These are phyloP conservation scores for Yamadazyma diospyri DNA, from an alignment of 1,139 yeast genomes.

Conservation along the genomic window DNA sequence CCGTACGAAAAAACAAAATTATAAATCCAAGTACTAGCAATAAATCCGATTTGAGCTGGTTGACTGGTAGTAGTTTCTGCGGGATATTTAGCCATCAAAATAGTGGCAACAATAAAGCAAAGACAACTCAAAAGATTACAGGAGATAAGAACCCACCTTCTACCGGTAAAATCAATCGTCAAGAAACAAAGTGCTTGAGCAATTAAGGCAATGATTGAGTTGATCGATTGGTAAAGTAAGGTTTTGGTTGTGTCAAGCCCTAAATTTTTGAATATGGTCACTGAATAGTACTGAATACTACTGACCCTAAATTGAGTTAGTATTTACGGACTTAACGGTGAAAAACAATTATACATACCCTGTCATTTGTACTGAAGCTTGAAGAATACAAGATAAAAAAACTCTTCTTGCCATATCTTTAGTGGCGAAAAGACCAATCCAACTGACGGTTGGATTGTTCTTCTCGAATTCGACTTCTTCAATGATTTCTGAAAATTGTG, in stretches of 20 bases:
- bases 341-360: slow-evolving; percentile 3
- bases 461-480: slow-evolving; percentile 22
- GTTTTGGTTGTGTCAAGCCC: slow-evolving; percentile 17
- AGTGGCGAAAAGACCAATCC: slow-evolving; percentile 19
- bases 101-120: slow-evolving; percentile 37
- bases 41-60: slow-evolving; percentile 17
- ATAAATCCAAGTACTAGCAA: slow-evolving; percentile 37
- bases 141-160: slow-evolving; percentile 15
- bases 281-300: slow-evolving; percentile 68
- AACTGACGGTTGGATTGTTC: slow-evolving; percentile 16
- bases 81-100: slow-evolving; percentile 31
- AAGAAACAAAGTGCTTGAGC: slow-evolving; percentile 38
- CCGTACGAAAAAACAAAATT: slow-evolving; percentile 25
- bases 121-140: slow-evolving; percentile 12
- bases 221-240: slow-evolving; percentile 46
- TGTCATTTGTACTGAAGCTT: slow-evolving; percentile 46
- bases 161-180: slow-evolving; percentile 18
- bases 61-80: slow-evolving; percentile 14
- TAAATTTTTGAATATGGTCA: slow-evolving; percentile 18
- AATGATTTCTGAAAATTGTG: slow-evolving; percentile 12
- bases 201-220: slow-evolving; percentile 42
- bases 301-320: slow-evolving; percentile 47
- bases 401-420: slow-evolving; percentile 16
- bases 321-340: not conserved
- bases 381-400: slow-evolving; percentile 13